Percentiles rank a stretch among this genome's conserved stretches.
Conservation (phyloP, 2,329 filamentous ascomycete species). For the Eurotiales sp. region DNA sequence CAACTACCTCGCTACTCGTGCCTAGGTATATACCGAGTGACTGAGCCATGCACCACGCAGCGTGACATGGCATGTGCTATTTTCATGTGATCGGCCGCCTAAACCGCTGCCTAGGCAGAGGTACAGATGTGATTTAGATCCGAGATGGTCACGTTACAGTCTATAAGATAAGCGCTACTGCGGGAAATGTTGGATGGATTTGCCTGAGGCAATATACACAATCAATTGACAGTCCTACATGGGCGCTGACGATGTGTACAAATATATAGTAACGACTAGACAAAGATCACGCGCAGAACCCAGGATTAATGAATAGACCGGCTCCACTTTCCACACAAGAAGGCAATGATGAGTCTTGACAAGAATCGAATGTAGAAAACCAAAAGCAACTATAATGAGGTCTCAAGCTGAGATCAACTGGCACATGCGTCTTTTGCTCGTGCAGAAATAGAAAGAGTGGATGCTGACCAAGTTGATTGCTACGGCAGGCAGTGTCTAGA, state of each 20-base stretch:
- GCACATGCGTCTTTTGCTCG: neutral
- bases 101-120: neutral
- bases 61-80: neutral
- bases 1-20: too few species aligned
- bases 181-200: neutral
- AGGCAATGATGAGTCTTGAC: conserved; percentile 1
- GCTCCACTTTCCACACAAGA: neutral
- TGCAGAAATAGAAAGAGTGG: neutral
- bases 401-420: neutral
- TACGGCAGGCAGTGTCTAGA: too few species aligned
- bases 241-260: conserved; percentile 13
- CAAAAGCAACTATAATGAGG: neutral
- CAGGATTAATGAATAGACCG: conserved; percentile 1
- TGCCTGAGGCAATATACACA: conserved; percentile 3
- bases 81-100: neutral
- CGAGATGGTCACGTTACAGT: too few species aligned
- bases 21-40: neutral
- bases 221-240: conserved; percentile 13
- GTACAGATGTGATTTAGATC: too few species aligned
- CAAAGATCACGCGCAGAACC: neutral
- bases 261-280: conserved; percentile 13
- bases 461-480: neutral
- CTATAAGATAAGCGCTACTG: too few species aligned
- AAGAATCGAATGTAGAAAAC: conserved; percentile 11
- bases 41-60: conserved; percentile 2